phyloP scores from a whole-genome alignment of 2,329 filamentous ascomycete genomes.

The Nigrospora sphaerica region DNA sequence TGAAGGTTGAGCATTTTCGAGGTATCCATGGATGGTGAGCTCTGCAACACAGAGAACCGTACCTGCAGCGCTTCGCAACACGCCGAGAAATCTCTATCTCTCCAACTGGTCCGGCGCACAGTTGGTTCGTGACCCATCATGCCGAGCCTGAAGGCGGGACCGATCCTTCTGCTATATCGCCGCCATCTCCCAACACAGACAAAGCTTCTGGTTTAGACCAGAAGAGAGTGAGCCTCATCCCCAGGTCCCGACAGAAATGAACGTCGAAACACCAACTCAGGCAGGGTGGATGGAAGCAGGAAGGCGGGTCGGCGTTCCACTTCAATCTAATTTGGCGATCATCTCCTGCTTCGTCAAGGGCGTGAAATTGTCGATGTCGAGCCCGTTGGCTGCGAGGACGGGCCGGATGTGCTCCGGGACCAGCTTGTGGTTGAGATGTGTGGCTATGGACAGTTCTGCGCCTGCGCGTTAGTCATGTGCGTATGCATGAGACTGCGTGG shows the following conservation, averaged over 20 bases:
- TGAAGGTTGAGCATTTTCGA: neutral
- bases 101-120: neutral
- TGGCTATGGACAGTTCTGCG: constrained; percentile 90
- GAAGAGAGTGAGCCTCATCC: constrained; percentile 16
- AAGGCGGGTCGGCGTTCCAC: constrained; percentile 18
- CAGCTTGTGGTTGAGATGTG: constrained; percentile 78
- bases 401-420: constrained; percentile 78
- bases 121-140: constrained; percentile 1
- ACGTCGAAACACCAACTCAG: constrained; percentile 19
- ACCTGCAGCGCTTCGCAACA: neutral
- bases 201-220: constrained; percentile 9
- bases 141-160: neutral
- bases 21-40: neutral
- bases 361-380: constrained; percentile 91
- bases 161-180: neutral
- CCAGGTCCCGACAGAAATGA: constrained; percentile 20
- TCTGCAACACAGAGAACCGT: neutral
- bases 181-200: neutral
- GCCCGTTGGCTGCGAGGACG: constrained; percentile 64
- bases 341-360: constrained; percentile 91
- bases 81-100: neutral
- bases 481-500: neutral
- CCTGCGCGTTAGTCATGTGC: constrained; percentile 14
- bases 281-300: constrained; percentile 22
- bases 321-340: constrained; percentile 95